Conservation (phyloP, 2,329 filamentous ascomycete genomes). For the Annulohypoxylon truncatum region DNA sequence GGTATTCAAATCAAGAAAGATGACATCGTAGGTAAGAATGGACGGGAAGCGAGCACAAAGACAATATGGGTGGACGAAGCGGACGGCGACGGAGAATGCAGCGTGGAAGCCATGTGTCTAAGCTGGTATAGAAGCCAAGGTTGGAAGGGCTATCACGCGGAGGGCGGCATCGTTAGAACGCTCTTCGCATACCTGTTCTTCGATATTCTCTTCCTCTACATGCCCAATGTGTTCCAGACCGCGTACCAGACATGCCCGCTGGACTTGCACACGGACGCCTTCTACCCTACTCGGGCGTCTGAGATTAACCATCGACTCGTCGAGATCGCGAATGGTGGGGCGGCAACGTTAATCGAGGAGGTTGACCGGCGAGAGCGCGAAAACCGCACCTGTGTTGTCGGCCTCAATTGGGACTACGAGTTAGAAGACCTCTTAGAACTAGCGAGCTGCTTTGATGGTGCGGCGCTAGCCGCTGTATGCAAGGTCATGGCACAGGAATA, state of each 20-base stretch:
- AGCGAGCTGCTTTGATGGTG: slow-evolving; percentile 79
- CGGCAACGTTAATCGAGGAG: slow-evolving; percentile 71
- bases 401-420: slow-evolving; percentile 90
- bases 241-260: slow-evolving; percentile 93
- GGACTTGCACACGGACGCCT: slow-evolving; percentile 92
- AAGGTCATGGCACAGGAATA: slow-evolving; percentile 98
- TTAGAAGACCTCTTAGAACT: slow-evolving; percentile 83
- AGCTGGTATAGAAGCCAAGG: slow-evolving; percentile 84
- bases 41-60: slow-evolving; percentile 67
- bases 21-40: slow-evolving; percentile 56
- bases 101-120: slow-evolving; percentile 94
- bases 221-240: slow-evolving; percentile 98
- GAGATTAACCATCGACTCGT: slow-evolving; percentile 91
- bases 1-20: slow-evolving; percentile 81
- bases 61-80: slow-evolving; percentile 89
- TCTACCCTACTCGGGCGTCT: slow-evolving; percentile 85
- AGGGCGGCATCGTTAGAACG: slow-evolving; percentile 92
- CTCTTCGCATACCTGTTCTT: slow-evolving; percentile 91
- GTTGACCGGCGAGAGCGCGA: slow-evolving; percentile 77
- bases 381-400: slow-evolving; percentile 85
- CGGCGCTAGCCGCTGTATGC: slow-evolving; percentile 84
- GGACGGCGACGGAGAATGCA: slow-evolving; percentile 77
- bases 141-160: slow-evolving; percentile 95
- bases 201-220: slow-evolving; percentile 90
- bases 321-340: slow-evolving; percentile 86